Base-by-base conservation (phyloP, 1,284 basidiomycete species). In the Marasmius oreades region DNA sequence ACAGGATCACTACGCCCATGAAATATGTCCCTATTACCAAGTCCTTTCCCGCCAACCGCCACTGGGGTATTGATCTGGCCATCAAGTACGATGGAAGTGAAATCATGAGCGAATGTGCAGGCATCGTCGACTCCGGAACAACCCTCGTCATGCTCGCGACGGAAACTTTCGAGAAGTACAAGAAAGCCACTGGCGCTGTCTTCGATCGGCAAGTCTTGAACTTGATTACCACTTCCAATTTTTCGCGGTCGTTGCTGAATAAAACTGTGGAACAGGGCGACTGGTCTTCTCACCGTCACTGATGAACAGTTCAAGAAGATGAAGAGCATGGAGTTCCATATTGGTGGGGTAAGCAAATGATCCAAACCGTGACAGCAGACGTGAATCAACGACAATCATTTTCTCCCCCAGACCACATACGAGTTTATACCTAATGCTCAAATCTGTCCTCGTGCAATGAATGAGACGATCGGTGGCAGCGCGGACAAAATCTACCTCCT, bases 221-320 rank as follows among this genome's bases (percentile, higher is more conserved):
- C 28, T 14, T 42, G 50, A 39, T 20, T 26, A 47, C 14, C 26
- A 33, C 11, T 12, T 7, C 26, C 2, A 1, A n/a, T 2, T 24
- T 22, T 10, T 44, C 46, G n/a, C n/a, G 14, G 12, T 37, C 28
- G 12, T 37, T 14, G n/a, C n/a, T n/a, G n/a, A n/a, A n/a, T n/a
- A n/a, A n/a, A 46, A 10, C 28, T 34, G 39, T 7, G 53, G 3
- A 51, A 31, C 28, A 72, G 64, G 47, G 67, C 63, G 7, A 85
- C 82, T 5, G 84, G 84, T 11, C 74, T 88, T 42, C 76, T 88
- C 42, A 77, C 74, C 39, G 66, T 88, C 63, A 81, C 80, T 1
- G 57, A 73, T 26, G 58, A 67, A 14, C 81, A 87, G 67, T 84
- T 78, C 61, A 51, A 65, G 7, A 72, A 73, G 45, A 69, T 86